Percentiles rank a stretch among this genome's conserved stretches.
phyloP scores from a whole-genome alignment of 352 stramenopile genomes.

The Globisporangium mamillatum region DNA sequence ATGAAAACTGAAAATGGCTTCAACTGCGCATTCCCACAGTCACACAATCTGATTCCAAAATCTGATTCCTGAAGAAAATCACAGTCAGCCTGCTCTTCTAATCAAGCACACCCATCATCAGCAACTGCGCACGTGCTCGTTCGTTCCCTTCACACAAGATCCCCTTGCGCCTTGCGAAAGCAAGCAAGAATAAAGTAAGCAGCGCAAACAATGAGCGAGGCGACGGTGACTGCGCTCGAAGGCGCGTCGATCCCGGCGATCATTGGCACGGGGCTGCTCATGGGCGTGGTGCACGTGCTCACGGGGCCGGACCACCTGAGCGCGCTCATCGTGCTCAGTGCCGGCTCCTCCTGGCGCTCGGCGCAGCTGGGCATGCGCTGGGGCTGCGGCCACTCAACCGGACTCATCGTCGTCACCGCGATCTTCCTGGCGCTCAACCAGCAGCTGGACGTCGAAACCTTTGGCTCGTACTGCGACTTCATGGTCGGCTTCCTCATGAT shows the following conservation, averaged over 20 bases:
- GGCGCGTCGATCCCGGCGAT: slow-evolving; percentile 36
- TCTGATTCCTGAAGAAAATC: background rate
- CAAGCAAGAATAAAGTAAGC: background rate
- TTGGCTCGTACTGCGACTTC: slow-evolving; percentile 64
- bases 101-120: background rate
- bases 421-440: slow-evolving; percentile 53
- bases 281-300: slow-evolving; percentile 51
- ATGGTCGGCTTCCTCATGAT: slow-evolving; percentile 78
- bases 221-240: slow-evolving; percentile 26
- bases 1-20: slow-evolving; percentile 1
- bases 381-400: slow-evolving; percentile 85
- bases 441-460: slow-evolving; percentile 41
- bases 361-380: slow-evolving; percentile 85
- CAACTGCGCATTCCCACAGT: background rate
- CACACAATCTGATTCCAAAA: background rate
- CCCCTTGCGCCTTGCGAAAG: background rate
- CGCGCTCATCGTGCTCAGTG: slow-evolving; percentile 81
- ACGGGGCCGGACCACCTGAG: slow-evolving; percentile 83
- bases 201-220: slow-evolving; percentile 9
- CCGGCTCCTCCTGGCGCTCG: slow-evolving; percentile 60
- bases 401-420: slow-evolving; percentile 65
- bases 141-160: background rate
- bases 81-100: background rate
- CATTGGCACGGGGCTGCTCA: slow-evolving; percentile 36
- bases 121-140: background rate